Conservation (phyloP, 768 basidiomycete species). For the Pleurotus tuber-regium region DNA sequence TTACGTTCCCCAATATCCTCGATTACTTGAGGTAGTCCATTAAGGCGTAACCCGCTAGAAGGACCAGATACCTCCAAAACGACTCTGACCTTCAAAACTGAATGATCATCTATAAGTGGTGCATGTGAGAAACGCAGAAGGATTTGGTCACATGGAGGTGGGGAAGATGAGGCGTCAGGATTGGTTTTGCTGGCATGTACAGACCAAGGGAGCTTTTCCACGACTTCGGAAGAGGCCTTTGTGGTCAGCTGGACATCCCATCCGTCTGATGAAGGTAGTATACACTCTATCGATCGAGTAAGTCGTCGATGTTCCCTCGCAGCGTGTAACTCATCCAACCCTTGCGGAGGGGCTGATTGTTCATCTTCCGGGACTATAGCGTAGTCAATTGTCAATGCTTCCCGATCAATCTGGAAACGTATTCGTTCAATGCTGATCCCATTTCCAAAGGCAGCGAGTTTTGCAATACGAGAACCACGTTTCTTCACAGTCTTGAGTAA, state of each 20-base stretch:
- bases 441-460: slow-evolving; percentile 74
- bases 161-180: slow-evolving; percentile 28
- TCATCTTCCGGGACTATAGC: slow-evolving; percentile 77
- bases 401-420: slow-evolving; percentile 78
- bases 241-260: slow-evolving; percentile 86
- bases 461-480: slow-evolving; percentile 72
- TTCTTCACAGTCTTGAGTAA: slow-evolving; percentile 78
- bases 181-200: slow-evolving; percentile 52
- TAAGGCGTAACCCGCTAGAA: slow-evolving; percentile 77
- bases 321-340: slow-evolving; percentile 62
- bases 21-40: slow-evolving; percentile 75
- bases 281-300: slow-evolving; percentile 76
- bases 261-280: slow-evolving; percentile 71
- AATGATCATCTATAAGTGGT: slow-evolving; percentile 66
- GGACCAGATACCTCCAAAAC: slow-evolving; percentile 79
- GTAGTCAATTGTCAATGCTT: slow-evolving; percentile 82
- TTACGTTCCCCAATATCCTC: slow-evolving; percentile 66
- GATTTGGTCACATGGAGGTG: slow-evolving; percentile 47
- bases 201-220: slow-evolving; percentile 74
- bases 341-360: slow-evolving; percentile 40
- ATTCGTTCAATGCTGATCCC: slow-evolving; percentile 79
- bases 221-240: slow-evolving; percentile 69
- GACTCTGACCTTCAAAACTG: slow-evolving; percentile 77
- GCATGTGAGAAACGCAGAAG: slow-evolving; percentile 72
- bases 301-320: slow-evolving; percentile 67